Evolutionary conservation across 2,329 filamentous ascomycete genomes (phyloP).

Genomic region (Diaporthe sp.): DNA sequence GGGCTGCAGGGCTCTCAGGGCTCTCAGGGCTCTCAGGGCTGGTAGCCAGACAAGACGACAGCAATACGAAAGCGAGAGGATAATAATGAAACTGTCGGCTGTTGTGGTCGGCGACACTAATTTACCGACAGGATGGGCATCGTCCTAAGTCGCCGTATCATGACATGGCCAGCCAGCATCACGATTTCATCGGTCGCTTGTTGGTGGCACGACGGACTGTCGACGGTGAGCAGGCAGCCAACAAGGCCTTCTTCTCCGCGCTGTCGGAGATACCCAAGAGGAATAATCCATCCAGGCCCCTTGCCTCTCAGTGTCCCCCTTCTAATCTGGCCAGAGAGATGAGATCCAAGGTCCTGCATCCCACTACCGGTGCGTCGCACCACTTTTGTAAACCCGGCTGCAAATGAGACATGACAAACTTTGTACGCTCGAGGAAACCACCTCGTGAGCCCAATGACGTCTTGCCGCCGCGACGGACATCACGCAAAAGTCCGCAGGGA

Average conservation of each 20-base stretch:
- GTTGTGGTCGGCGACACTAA: slow-evolving; percentile 27
- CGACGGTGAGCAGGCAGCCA: background rate
- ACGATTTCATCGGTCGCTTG: background rate
- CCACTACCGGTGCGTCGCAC: slow-evolving; percentile 10
- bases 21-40: slow-evolving; percentile 5
- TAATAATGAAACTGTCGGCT: background rate
- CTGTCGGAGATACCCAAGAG: background rate
- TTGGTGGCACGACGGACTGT: background rate
- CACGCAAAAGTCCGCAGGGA: background rate
- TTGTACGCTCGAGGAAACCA: slow-evolving; percentile 15
- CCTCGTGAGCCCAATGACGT: background rate
- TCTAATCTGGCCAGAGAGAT: background rate
- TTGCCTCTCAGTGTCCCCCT: background rate
- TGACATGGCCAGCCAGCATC: background rate
- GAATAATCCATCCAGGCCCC: background rate
- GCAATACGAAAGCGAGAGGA: slow-evolving; percentile 1
- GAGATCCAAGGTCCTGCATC: slow-evolving; percentile 22
- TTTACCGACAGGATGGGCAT: slow-evolving; percentile 7
- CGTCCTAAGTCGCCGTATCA: background rate
- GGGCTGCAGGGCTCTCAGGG: slow-evolving; percentile 26
- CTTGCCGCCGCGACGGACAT: background rate
- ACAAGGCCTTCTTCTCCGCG: background rate
- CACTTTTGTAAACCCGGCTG: background rate
- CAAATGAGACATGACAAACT: slow-evolving; percentile 29
- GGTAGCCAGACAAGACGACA: background rate